Conservation (phyloP, 805 yeast species). For the Cyberlindnera euphorbiiphila region DNA sequence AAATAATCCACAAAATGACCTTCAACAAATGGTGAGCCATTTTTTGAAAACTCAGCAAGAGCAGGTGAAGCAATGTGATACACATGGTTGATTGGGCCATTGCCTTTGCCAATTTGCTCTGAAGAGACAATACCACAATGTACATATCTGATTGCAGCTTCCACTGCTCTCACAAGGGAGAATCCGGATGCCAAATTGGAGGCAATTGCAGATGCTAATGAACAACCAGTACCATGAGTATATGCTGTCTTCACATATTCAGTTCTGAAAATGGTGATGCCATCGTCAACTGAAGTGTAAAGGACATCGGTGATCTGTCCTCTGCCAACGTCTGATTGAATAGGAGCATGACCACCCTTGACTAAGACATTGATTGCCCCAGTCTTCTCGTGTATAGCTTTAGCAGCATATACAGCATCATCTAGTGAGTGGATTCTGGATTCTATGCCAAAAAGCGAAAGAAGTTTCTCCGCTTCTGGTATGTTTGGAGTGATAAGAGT, state of each 20-base stretch:
- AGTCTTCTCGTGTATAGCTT: slow-evolving; percentile 33
- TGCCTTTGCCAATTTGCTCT: slow-evolving; percentile 43
- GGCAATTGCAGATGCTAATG: slow-evolving; percentile 76
- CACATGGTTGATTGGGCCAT: slow-evolving; percentile 77
- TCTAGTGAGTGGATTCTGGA: slow-evolving; percentile 33
- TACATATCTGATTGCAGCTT: slow-evolving; percentile 58
- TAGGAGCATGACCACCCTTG: slow-evolving; percentile 78
- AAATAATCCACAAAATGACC: slow-evolving; percentile 45
- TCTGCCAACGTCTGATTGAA: slow-evolving; percentile 30
- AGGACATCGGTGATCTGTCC: slow-evolving; percentile 49
- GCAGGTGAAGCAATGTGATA: slow-evolving; percentile 30
- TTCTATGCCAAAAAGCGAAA: slow-evolving; percentile 30
- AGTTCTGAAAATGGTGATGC: slow-evolving; percentile 44
- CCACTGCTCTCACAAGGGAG: slow-evolving; percentile 45
- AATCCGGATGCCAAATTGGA: slow-evolving; percentile 63
- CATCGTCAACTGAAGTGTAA: slow-evolving; percentile 38
- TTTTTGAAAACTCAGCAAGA: neutral
- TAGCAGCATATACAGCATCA: slow-evolving; percentile 38
- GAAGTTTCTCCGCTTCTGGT: slow-evolving; percentile 53
- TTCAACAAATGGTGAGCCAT: slow-evolving; percentile 14
- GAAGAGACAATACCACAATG: slow-evolving; percentile 57
- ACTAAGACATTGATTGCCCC: slow-evolving; percentile 54
- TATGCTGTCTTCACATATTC: slow-evolving; percentile 42
- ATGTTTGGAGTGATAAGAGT: slow-evolving; percentile 72
- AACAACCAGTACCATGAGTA: slow-evolving; percentile 91